Evolutionary conservation across 352 stramenopile species (phyloP).

Genomic region (Phytophthora sp.): DNA sequence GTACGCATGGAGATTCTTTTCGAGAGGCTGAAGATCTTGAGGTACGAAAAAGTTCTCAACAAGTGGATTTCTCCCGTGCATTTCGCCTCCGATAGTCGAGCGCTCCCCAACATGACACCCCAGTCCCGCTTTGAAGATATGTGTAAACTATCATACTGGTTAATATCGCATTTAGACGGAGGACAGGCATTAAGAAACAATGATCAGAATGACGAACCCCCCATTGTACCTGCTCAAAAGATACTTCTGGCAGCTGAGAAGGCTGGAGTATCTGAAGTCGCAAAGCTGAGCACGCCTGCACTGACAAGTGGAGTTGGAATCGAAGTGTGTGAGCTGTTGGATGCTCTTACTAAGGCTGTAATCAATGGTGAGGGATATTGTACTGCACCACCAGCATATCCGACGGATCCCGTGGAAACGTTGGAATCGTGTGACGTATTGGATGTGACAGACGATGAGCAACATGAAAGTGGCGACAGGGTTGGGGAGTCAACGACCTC

Average conservation of each 20-base stretch:
- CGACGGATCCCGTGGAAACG: conserved; percentile 48
- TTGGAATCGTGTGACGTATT: conserved; percentile 50
- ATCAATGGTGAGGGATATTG: conserved; percentile 29
- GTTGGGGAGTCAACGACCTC: conserved; percentile 47
- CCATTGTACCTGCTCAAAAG: conserved; percentile 45
- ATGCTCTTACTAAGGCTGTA: conserved; percentile 49
- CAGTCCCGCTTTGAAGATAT: conserved; percentile 60
- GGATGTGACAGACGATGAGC: conserved; percentile 50
- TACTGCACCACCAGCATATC: conserved; percentile 37
- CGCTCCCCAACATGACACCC: conserved; percentile 20
- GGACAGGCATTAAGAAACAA: conserved; percentile 30
- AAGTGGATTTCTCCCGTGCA: conserved; percentile 54
- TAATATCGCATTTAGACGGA: conserved; percentile 45
- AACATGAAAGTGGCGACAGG: conserved; percentile 10
- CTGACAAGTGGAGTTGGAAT: conserved; percentile 50
- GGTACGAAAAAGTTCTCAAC: conserved; percentile 46
- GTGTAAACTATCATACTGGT: conserved; percentile 45
- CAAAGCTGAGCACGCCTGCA: conserved; percentile 45
- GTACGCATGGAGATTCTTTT: conserved; percentile 72
- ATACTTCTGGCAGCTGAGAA: conserved; percentile 62
- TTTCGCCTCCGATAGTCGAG: conserved; percentile 46
- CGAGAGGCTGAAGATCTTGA: conserved; percentile 68
- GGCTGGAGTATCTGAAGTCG: conserved; percentile 40
- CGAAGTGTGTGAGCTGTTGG: conserved; percentile 62
- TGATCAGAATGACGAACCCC: conserved; percentile 18